A percentile compares a stretch with the other conserved stretches of the same genome.
phyloP scores from a whole-genome alignment of 208 protist species.

The Leishmania martiniquensis region DNA sequence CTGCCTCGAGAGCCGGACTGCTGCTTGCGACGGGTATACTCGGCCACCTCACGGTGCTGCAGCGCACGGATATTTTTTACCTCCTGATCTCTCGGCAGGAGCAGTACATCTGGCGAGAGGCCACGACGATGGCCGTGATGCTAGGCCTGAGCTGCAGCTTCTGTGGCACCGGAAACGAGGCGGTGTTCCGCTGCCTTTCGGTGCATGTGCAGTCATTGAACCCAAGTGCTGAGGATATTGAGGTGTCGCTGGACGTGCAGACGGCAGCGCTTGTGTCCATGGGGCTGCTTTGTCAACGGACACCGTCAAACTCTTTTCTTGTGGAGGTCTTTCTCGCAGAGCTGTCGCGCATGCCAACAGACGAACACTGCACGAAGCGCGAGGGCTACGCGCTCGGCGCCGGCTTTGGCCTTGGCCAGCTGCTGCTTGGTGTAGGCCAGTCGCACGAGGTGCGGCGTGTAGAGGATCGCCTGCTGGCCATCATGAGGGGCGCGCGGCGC shows the following conservation, averaged over 20 bases:
- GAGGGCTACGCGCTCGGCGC: slow-evolving; percentile 82
- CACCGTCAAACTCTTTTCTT: slow-evolving; percentile 67
- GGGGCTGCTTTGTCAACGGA: slow-evolving; percentile 71
- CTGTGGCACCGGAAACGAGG: slow-evolving; percentile 73
- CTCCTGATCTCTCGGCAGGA: slow-evolving; percentile 71
- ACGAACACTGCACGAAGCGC: slow-evolving; percentile 84
- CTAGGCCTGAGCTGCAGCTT: slow-evolving; percentile 89
- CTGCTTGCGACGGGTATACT: slow-evolving; percentile 80
- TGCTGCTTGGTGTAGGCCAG: slow-evolving; percentile 72
- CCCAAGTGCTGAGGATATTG: slow-evolving; percentile 80
- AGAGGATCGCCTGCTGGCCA: slow-evolving; percentile 66
- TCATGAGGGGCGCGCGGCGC: slow-evolving; percentile 72
- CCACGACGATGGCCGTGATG: slow-evolving; percentile 82
- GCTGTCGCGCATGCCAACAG: slow-evolving; percentile 85
- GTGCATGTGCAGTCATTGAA: slow-evolving; percentile 87
- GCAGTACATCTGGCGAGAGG: slow-evolving; percentile 71
- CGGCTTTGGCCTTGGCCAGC: slow-evolving; percentile 75
- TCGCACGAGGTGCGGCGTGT: slow-evolving; percentile 52
- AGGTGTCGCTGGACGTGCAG: slow-evolving; percentile 87
- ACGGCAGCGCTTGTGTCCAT: slow-evolving; percentile 78
- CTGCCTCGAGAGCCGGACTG: slow-evolving; percentile 67
- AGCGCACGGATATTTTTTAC: slow-evolving; percentile 88
- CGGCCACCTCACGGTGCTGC: slow-evolving; percentile 77
- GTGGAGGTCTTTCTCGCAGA: slow-evolving; percentile 83
- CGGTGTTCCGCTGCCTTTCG: slow-evolving; percentile 86